These are phyloP conservation scores for Holtermannia corniformis DNA, from an alignment of 768 basidiomycete genomes.

Conservation along the genomic window DNA sequence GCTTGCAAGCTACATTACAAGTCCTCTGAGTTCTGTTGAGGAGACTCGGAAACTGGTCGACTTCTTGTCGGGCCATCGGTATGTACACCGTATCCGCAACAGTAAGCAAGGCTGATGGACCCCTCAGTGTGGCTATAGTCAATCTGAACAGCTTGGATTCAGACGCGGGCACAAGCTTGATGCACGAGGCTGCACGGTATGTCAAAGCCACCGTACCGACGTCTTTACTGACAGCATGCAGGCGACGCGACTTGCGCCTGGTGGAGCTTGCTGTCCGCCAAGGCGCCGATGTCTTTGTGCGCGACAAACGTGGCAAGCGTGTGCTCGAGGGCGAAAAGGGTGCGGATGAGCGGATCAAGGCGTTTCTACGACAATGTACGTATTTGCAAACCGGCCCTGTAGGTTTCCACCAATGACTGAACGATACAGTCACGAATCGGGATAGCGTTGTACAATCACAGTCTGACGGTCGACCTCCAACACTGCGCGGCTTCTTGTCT, in stretches of 20 bases:
- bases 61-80: conserved; percentile 28
- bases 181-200: conserved; percentile 68
- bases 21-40: conserved; percentile 45
- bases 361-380: conserved; percentile 75
- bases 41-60: conserved; percentile 21
- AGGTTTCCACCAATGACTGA: neutral
- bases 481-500: conserved; percentile 45
- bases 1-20: conserved; percentile 57
- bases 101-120: conserved; percentile 48
- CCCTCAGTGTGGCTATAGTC: conserved; percentile 58
- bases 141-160: conserved; percentile 75
- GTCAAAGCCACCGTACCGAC: neutral
- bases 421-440: conserved; percentile 59
- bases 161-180: conserved; percentile 61
- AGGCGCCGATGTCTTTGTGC: conserved; percentile 80
- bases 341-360: conserved; percentile 65
- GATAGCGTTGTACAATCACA: conserved; percentile 54
- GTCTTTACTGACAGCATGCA: too few relatives aligned
- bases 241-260: conserved; percentile 65
- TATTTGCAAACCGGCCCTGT: conserved; percentile 5
- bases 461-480: conserved; percentile 29
- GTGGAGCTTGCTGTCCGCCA: conserved; percentile 75
- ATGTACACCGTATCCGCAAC: conserved; percentile 8
- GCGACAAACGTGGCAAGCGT: conserved; percentile 63
- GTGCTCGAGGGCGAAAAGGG: conserved; percentile 57